Base-by-base conservation (phyloP, 441 rosid genomes). In the Erodium moschatum region DNA sequence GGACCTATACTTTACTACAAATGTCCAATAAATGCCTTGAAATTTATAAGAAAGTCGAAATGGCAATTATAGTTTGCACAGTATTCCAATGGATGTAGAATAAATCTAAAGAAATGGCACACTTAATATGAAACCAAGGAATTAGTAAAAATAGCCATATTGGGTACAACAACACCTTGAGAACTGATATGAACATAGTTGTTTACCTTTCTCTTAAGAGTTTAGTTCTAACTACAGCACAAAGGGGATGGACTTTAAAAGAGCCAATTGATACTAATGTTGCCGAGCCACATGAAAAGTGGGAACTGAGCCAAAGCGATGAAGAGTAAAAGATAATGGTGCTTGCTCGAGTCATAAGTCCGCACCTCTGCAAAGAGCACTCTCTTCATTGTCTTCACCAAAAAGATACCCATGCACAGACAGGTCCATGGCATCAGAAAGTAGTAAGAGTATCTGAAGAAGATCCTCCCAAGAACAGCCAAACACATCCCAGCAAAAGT, bases 351-450 rank as follows among this genome's bases (percentile, higher is more conserved):
- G 77, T 86, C 96, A 6, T 82, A 83, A 72, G 81, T 86, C 80
- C 98, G 83, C 77, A 84, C 87, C 79, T 86, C 98, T 0, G 89
- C 87, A n/a, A 81, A 89, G 58, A 90, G 91, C 33, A 90, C 97
- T 68, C 97, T 82, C 79, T 88, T 90, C 93, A 87, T 88, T 0
- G 96, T 90, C 86, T 90, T 90, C 70, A 88, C 93, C 83, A 90
- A 77, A 84, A 92, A 90, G 69, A 85, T 73, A 21, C 91, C 97
- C 76, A 86, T 85, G 78, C 94, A 90, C 18, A 92, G 74, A 81
- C 89, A 88, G 54, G 90, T 76, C 87, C 89, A 83, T 0, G 90
- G 93, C 89, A 92, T 84, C 81, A 92, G 65, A 69, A 81, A 76
- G 76, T 90, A 90, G 85, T 88, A 92, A 0, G 87, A 82, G 77